These are phyloP conservation scores for Circinella umbellata DNA, from an alignment of 371 early-diverging fungal species.

Conservation along the genomic window DNA sequence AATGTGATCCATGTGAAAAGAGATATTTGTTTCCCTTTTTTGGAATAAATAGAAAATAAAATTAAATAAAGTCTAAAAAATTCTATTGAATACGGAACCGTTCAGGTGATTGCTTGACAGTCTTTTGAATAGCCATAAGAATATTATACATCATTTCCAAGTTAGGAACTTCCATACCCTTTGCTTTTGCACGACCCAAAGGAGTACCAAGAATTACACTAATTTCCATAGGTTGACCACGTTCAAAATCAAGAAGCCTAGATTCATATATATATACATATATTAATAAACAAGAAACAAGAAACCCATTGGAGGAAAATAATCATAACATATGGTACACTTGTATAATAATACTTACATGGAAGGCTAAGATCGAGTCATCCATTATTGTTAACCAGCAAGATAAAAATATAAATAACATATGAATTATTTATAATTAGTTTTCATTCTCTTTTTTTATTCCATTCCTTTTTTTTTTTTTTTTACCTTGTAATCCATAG, in stretches of 20 bases:
- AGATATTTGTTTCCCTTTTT: too few relatives aligned
- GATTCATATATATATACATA: background rate
- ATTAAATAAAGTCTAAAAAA: background rate
- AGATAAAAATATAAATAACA: background rate
- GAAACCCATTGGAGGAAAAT: too few relatives aligned
- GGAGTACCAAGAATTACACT: constrained; percentile 71
- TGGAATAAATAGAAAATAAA: too few relatives aligned
- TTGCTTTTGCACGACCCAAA: constrained; percentile 59
- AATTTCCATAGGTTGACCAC: constrained; percentile 65
- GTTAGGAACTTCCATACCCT: constrained; percentile 45
- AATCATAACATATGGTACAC: too few relatives aligned
- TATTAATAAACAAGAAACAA: too few relatives aligned
- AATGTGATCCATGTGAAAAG: too few relatives aligned
- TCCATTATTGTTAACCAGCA: background rate
- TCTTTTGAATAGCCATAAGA: constrained; percentile 22
- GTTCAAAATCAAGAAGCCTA: constrained; percentile 60
- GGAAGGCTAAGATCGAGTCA: constrained; percentile 41
- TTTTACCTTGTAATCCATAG: constrained; percentile 52
- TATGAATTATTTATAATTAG: too few relatives aligned
- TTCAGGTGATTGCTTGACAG: background rate
- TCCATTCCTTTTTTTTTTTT: background rate
- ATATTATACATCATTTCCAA: constrained; percentile 50
- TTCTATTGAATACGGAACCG: constrained; percentile 1
- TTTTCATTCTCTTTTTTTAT: background rate
- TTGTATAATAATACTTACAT: constrained; percentile 39